Evolutionary conservation across 768 basidiomycete genomes (phyloP), one percentile per base, ranked within the genome.

Genomic region (Mycena maculata): DNA sequence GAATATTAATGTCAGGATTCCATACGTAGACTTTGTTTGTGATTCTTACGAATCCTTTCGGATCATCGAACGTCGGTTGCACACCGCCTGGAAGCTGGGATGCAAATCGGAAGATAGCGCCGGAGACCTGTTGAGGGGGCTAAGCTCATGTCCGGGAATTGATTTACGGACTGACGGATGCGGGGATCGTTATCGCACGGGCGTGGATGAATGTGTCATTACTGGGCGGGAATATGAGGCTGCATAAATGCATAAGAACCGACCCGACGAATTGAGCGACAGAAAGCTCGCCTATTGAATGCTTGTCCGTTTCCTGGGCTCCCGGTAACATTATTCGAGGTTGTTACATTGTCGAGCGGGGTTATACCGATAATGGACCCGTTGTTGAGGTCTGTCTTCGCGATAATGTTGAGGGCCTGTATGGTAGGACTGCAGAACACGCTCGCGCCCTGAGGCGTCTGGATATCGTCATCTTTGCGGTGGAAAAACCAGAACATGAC

Each of bases 401-500:
- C 85, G 10, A 69, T 71, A 25, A 90, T 83, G 60, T 81, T 73
- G 66, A 80, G 83, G 2, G 82, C 73, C 5, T 76, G 65, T 50
- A 92, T 84, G 2, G 74, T 78, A 4, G 90, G 90, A 13, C 75
- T 68, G 71, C 91, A 92, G 67, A 91, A 90, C 9, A 91, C 82
- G 4, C 82, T 82, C 57, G 81, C 79, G 1, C 82, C 85, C 63
- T 87, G 79, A 15, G 78, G 74, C 25, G 67, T 77, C 20, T 75
- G 70, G 52, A 27, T 36, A 27, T 73, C 71, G 47, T 80, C 73
- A 20, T 68, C 54, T 33, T 67, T 68, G 8, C 60, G 63, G 58
- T 85, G 79, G 73, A 82, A 90, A 73, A 74, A 90, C 90, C 90
- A 92, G 71, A 91, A 92, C 78, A 91, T 83, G 45, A 91, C 88